Conservation (phyloP, 2,329 filamentous ascomycete genomes). For the Tolypocladium inflatum region DNA sequence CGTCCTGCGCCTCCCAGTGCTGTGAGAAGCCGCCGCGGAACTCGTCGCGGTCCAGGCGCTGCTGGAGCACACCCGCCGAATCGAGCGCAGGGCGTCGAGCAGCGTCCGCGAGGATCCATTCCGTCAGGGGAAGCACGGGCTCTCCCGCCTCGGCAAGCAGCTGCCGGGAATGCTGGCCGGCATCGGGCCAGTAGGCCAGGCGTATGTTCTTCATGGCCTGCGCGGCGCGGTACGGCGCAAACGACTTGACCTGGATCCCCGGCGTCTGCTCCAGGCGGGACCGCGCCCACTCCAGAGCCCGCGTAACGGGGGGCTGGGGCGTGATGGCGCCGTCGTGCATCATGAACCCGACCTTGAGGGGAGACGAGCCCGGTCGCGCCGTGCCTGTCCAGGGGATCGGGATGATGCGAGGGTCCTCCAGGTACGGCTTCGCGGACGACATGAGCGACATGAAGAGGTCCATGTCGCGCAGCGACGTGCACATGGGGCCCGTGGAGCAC, state of each 20-base stretch:
- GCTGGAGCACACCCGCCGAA: conserved; percentile 11
- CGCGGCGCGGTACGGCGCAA: too few species aligned
- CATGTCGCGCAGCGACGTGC: conserved; percentile 20
- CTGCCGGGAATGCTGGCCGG: background rate
- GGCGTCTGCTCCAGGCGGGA: conserved; percentile 14
- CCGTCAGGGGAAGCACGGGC: conserved; percentile 16
- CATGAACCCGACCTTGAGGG: conserved; percentile 31
- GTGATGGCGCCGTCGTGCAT: conserved; percentile 24
- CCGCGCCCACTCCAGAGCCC: conserved; percentile 15
- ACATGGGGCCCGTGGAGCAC: conserved; percentile 23
- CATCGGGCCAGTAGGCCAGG: background rate
- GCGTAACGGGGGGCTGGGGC: conserved; percentile 8
- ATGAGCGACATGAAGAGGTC: conserved; percentile 19
- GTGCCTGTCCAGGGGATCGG: conserved; percentile 22
- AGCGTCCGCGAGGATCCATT: conserved; percentile 12
- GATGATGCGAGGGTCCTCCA: conserved; percentile 19
- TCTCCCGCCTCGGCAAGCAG: conserved; percentile 14
- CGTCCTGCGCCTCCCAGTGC: conserved; percentile 23
- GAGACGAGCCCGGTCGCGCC: background rate
- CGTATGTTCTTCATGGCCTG: too few species aligned
- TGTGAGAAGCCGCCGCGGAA: conserved; percentile 20
- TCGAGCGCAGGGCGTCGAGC: conserved; percentile 1
- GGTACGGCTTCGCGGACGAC: conserved; percentile 12
- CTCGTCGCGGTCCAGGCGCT: conserved; percentile 16
- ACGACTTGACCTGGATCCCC: background rate